Base-by-base conservation (phyloP, 257 asterid genomes). In the Gentiana straminea region DNA sequence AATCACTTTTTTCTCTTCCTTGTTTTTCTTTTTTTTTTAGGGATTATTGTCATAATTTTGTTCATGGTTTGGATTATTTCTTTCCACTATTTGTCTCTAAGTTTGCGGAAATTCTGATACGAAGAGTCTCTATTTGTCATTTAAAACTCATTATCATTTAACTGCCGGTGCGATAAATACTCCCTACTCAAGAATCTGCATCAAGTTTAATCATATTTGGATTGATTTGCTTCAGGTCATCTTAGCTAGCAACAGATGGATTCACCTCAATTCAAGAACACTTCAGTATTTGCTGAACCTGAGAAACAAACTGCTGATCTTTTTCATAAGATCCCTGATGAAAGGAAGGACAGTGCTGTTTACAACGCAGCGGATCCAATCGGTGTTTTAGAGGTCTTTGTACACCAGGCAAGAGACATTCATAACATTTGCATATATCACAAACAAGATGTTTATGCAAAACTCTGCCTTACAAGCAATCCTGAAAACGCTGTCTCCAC, bases 361-460 rank as follows among this genome's bases (percentile, higher is more conserved):
- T 78, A 62, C 55, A 70, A 77, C 68, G 33, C 64, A 53, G 82
- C 68, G 36, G 81, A 75, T 4, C 34, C 58, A 48, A 58, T 81
- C 44, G 95, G 95, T n/a, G 89, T 80, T 59, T 46, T 91, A 52
- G 89, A 91, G 62, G 95, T 92, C 51, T 78, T 75, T 70, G 73
- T 92, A 13, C 90, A 87, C 77, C 94, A 85, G 62, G 97, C 99
- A 8, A 75, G 94, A 52, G 94, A 88, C 67, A 87, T 92, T 72
- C 94, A 82, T 64, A 88, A 92, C 89, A 85, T 92, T 51, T 92
- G 97, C 77, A 92, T 92, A 69, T 92, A 92, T 74, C 95, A 85
- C 55, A 85, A 92, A 35, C 98, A 91, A 61, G 98, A 91, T 59
- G 98, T 87, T 33, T 91, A 84, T 63, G 98, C 98, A 36, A 91